Percentiles rank a stretch among this genome's conserved stretches.
Conservation (phyloP, 169 alveolate species). For the Pseudocohnilembus persalinus region DNA sequence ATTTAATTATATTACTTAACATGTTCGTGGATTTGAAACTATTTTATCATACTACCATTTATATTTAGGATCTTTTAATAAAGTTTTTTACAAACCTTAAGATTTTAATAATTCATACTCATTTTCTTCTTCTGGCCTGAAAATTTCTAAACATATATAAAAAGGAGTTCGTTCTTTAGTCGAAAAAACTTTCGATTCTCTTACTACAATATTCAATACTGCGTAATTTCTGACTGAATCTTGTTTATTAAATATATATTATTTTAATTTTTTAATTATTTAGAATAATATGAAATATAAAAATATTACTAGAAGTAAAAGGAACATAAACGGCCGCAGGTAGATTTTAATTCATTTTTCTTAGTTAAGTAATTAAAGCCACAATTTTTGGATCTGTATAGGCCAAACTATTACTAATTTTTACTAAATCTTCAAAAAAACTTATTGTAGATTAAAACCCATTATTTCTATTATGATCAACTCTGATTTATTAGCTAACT, state of each 20-base stretch:
- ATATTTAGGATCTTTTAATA: too few species aligned
- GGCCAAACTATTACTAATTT: constrained; percentile 48
- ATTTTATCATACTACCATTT: neutral
- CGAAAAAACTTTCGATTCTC: constrained; percentile 71
- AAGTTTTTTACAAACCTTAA: too few species aligned
- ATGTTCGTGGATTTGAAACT: neutral
- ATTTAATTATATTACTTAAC: neutral
- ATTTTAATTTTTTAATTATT: neutral
- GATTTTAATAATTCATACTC: constrained; percentile 4
- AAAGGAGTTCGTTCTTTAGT: constrained; percentile 82
- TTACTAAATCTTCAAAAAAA: constrained; percentile 60
- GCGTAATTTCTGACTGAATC: constrained; percentile 74
- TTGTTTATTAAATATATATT: neutral
- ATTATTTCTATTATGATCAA: constrained; percentile 23
- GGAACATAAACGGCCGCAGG: constrained; percentile 82
- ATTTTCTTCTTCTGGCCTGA: constrained; percentile 69
- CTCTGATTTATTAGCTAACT: constrained; percentile 7
- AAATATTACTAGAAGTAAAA: constrained; percentile 52
- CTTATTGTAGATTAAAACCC: constrained; percentile 52
- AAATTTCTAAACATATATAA: constrained; percentile 73
- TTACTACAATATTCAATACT: constrained; percentile 72
- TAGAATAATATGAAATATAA: neutral
- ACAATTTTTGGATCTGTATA: constrained; percentile 50
- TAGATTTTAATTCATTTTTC: constrained; percentile 54
- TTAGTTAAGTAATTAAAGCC: constrained; percentile 52